Base-by-base conservation (phyloP, 1,139 yeast genomes). In the Zygoascus hellenicus region DNA sequence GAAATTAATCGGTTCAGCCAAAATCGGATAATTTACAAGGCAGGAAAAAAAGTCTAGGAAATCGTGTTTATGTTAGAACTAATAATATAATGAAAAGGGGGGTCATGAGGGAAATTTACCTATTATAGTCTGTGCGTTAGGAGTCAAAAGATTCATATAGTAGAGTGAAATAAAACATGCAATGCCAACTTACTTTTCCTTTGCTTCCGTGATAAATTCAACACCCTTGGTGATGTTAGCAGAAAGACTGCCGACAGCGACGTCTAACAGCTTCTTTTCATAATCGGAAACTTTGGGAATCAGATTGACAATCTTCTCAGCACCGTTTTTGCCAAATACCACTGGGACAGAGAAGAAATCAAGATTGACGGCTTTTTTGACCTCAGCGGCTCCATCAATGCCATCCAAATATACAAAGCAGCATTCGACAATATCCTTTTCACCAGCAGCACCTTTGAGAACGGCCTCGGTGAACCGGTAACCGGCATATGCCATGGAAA, bases 401-500 rank as follows among this genome's bases (percentile, higher is more conserved):
- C 46, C 42, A 15, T 43, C 46, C n/a, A 43, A 34, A 17, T 28
- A 36, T 60, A 81, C 80, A 63, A 70, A 80, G 43, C 85, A 73
- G 62, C 81, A 76, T 71, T 80, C 86, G 48, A 74, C 75, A 45
- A 77, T 72, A 45, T 64, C 58, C 48, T 62, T 63, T 54, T 72
- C 68, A 53, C 80, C 78, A 52, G 68, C 65, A 58, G 78, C 64
- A 48, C 83, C 80, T 63, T 62, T 55, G 44, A 59, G 54, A 36
- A 59, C 47, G 16, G 62, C 55, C 42, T 78, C 78, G 48, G 89
- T 77, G 58, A 87, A 80, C 67, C 84, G 79, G 66, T 81, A 90
- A 58, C 94, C 96, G 45, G 97, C 96, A 66, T 88, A 92, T 45
- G 97, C 97, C 97, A 90, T 90, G 48, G 96, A 86, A 58, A 90